Evolutionary conservation across 352 stramenopile genomes (phyloP).

Genomic region (Phytophthora gonapodyides): DNA sequence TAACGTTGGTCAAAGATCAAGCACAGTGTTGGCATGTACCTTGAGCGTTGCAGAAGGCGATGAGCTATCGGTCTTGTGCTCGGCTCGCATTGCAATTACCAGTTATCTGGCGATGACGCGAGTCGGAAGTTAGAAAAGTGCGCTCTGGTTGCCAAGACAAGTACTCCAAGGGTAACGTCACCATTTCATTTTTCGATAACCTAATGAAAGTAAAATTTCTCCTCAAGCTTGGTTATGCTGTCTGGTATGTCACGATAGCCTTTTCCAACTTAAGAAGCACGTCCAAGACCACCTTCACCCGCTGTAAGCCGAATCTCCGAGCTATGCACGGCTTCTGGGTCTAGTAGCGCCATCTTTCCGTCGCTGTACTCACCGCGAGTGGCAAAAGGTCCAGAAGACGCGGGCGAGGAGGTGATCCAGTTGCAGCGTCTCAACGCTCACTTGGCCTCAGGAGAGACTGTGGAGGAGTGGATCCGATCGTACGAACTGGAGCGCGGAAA

Average conservation of each 20-base stretch:
- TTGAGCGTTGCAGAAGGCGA: too few relatives aligned
- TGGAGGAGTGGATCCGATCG: slow-evolving; percentile 69
- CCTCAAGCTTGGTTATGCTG: too few relatives aligned
- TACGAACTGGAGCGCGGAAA: slow-evolving; percentile 70
- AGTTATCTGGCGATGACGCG: too few relatives aligned
- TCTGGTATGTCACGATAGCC: slow-evolving; percentile 28
- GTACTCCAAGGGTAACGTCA: too few relatives aligned
- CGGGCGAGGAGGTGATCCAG: slow-evolving; percentile 40
- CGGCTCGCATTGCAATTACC: too few relatives aligned
- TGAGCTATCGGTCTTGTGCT: too few relatives aligned
- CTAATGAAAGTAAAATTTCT: too few relatives aligned
- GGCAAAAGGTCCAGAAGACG: slow-evolving; percentile 16
- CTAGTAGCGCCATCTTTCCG: slow-evolving; percentile 28
- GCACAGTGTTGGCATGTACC: too few relatives aligned
- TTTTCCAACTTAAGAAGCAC: slow-evolving; percentile 59
- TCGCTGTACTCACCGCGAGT: slow-evolving; percentile 16
- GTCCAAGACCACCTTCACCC: slow-evolving; percentile 50
- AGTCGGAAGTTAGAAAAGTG: too few relatives aligned
- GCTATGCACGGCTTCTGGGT: slow-evolving; percentile 15
- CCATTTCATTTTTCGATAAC: too few relatives aligned
- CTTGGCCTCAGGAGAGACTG: slow-evolving; percentile 45
- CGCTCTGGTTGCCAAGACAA: too few relatives aligned
- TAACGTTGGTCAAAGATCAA: too few relatives aligned
- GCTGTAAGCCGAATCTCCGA: slow-evolving; percentile 32
- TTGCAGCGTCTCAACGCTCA: slow-evolving; percentile 50